These are phyloP conservation scores for Macrolepiota fuliginosa DNA, from an alignment of 768 basidiomycete species.

Conservation along the genomic window DNA sequence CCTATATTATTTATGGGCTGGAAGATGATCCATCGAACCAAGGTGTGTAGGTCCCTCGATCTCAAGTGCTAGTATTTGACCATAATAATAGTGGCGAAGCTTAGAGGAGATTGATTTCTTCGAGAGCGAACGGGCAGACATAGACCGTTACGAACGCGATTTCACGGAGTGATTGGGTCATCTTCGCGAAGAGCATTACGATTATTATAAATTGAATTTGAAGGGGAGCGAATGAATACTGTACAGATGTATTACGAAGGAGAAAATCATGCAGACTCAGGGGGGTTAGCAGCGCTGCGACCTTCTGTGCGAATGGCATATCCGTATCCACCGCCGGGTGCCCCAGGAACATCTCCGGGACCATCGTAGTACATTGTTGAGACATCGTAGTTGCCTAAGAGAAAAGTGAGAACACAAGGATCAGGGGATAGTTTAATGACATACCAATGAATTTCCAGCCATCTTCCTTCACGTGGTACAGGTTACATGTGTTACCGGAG, in stretches of 20 bases:
- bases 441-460: conserved; percentile 96
- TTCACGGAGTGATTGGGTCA: conserved; percentile 7
- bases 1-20: conserved; percentile 43
- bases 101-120: conserved; percentile 42
- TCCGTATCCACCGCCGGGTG: conserved; percentile 69
- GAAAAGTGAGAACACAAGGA: conserved; percentile 13
- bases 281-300: conserved; percentile 50
- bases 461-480: conserved; percentile 92
- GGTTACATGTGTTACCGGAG: conserved; percentile 94
- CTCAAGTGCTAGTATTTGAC: neutral
- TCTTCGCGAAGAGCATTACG: neutral
- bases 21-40: conserved; percentile 40
- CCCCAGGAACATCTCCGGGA: conserved; percentile 64
- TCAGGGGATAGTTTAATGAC: conserved; percentile 21
- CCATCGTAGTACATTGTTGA: conserved; percentile 90
- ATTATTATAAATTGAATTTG: conserved; percentile 1
- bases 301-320: conserved; percentile 71
- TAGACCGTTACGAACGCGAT: conserved; percentile 43
- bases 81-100: conserved; percentile 33
- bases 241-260: conserved; percentile 18
- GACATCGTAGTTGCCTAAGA: conserved; percentile 87
- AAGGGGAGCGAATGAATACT: conserved; percentile 12
- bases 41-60: conserved; percentile 25
- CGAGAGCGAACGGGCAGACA: conserved; percentile 36
- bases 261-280: conserved; percentile 26